Evolutionary conservation across 78 protist species (phyloP).

Genomic region (Planoprotostelium fungivorum): DNA sequence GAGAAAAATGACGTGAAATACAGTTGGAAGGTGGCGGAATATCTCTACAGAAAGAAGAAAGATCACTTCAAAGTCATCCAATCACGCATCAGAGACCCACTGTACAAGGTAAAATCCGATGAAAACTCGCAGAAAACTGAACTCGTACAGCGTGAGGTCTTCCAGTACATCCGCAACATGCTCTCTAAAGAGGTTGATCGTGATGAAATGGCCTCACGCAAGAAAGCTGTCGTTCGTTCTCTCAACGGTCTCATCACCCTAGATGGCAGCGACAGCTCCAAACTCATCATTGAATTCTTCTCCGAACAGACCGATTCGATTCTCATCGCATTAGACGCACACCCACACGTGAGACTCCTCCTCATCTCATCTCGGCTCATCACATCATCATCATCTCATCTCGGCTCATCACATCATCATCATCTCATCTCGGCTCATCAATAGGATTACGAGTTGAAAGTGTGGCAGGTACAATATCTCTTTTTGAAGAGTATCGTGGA

Average conservation of each 20-base stretch:
- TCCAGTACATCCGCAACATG: not conserved
- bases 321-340: not conserved
- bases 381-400: not conserved
- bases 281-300: not conserved
- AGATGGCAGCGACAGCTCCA: not conserved
- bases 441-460: too few relatives aligned
- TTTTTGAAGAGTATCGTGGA: not conserved
- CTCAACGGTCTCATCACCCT: not conserved
- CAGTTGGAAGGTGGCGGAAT: not conserved
- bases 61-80: not conserved
- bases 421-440: not conserved
- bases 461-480: not conserved
- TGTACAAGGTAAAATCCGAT: not conserved
- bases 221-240: not conserved
- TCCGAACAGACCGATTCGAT: not conserved
- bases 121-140: too few relatives aligned
- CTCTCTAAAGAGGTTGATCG: not conserved
- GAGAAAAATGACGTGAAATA: not conserved
- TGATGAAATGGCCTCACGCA: not conserved
- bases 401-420: not conserved
- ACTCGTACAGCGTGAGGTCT: not conserved
- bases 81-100: not conserved
- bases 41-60: not conserved
- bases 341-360: not conserved
- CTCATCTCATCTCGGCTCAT: not conserved